These are phyloP conservation scores for Saksenaea oblongispora DNA, from an alignment of 371 early-diverging fungal species.

Conservation along the genomic window DNA sequence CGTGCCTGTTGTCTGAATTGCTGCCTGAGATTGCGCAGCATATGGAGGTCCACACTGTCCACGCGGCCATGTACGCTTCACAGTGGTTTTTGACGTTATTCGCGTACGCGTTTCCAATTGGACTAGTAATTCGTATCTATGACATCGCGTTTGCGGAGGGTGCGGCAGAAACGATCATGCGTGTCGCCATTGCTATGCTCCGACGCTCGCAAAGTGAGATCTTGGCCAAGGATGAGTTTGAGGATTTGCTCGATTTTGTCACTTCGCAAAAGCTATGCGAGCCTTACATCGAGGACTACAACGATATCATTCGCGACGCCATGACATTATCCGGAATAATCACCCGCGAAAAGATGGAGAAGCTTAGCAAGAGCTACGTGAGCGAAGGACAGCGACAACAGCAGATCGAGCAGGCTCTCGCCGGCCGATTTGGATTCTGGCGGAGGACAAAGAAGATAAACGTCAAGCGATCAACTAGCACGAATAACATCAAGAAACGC, in stretches of 20 bases:
- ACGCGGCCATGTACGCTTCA: slow-evolving; percentile 89
- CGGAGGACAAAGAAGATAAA: slow-evolving; percentile 8
- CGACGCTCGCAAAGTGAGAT: slow-evolving; percentile 72
- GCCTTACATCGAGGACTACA: slow-evolving; percentile 64
- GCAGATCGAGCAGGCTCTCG: slow-evolving; percentile 18
- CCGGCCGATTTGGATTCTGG: slow-evolving; percentile 20
- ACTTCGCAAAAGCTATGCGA: slow-evolving; percentile 77
- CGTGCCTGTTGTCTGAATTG: slow-evolving; percentile 72
- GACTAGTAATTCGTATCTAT: slow-evolving; percentile 75
- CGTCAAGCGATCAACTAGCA: slow-evolving; percentile 12
- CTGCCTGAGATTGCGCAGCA: slow-evolving; percentile 79
- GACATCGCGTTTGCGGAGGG: slow-evolving; percentile 90
- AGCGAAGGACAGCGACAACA: slow-evolving; percentile 43
- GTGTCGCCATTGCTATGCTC: slow-evolving; percentile 86
- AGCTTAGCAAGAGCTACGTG: slow-evolving; percentile 62
- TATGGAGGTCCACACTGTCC: slow-evolving; percentile 71
- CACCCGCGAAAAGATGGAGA: slow-evolving; percentile 68
- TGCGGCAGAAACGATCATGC: slow-evolving; percentile 82
- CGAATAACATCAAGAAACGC: slow-evolving; percentile 23
- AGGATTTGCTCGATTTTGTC: slow-evolving; percentile 79
- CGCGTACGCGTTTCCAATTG: slow-evolving; percentile 83
- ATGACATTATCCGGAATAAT: slow-evolving; percentile 69
- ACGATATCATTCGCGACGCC: slow-evolving; percentile 77
- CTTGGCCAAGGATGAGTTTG: slow-evolving; percentile 78
- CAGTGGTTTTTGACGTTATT: slow-evolving; percentile 94